Evolutionary conservation across 2,329 filamentous ascomycete genomes (phyloP).

Genomic region (Arthrobotrys pseudoclavata): DNA sequence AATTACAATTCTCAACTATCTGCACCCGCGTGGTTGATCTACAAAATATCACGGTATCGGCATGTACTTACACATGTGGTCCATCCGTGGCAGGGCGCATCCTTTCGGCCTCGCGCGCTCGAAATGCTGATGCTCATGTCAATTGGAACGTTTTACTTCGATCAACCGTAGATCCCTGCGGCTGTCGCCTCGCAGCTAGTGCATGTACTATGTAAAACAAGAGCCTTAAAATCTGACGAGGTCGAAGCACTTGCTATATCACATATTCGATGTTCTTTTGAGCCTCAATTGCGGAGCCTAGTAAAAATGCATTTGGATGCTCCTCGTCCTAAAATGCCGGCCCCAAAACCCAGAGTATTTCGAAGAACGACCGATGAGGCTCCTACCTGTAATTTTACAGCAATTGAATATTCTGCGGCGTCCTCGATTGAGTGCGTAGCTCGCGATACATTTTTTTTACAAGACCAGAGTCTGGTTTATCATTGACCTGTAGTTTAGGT

Average conservation of each 20-base stretch:
- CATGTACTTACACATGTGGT: too few relatives aligned
- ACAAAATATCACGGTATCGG: background rate
- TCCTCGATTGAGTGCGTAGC: too few relatives aligned
- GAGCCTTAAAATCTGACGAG: background rate
- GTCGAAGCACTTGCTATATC: background rate
- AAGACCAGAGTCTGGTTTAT: too few relatives aligned
- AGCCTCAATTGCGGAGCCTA: slow-evolving; percentile 8
- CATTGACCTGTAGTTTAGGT: too few relatives aligned
- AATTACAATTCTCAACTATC: background rate
- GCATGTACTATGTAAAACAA: background rate
- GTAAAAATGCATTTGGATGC: background rate
- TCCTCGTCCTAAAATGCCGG: too few relatives aligned
- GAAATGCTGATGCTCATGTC: background rate
- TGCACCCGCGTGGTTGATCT: slow-evolving; percentile 7
- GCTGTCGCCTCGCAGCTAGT: background rate
- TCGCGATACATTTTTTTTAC: too few relatives aligned
- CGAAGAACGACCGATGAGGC: too few relatives aligned
- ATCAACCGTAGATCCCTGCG: background rate
- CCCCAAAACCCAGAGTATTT: too few relatives aligned
- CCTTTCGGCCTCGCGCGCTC: background rate
- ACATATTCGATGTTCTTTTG: background rate
- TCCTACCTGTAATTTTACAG: too few relatives aligned
- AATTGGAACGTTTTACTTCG: background rate
- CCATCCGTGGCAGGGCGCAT: background rate
- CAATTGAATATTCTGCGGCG: too few relatives aligned